Conservation (phyloP, 31 red algal genomes). For the Porphyra umbilicalis region DNA sequence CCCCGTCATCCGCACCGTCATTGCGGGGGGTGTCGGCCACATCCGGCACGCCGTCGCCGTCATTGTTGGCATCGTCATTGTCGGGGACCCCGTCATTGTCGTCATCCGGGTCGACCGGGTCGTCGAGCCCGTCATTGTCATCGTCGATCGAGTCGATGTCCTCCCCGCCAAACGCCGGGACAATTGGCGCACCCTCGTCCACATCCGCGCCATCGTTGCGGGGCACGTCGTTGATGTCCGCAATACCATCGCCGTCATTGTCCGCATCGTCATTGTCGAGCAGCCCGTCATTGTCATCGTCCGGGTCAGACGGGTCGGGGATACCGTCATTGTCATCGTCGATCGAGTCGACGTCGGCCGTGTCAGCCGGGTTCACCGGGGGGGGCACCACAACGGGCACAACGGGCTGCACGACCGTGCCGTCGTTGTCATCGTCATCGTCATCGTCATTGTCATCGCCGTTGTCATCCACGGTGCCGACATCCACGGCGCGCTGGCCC, state of each 20-base stretch:
- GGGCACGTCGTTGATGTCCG: neutral
- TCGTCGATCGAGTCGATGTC: neutral
- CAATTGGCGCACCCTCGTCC: neutral
- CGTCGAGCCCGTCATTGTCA: neutral
- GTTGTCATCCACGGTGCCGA: neutral
- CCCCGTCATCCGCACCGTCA: neutral
- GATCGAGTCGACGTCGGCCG: neutral
- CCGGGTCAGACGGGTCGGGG: neutral
- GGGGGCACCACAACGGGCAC: neutral
- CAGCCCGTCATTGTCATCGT: neutral
- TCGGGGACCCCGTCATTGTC: neutral
- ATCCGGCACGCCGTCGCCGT: neutral
- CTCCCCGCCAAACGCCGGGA: neutral
- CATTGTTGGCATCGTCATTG: slow-evolving; percentile 1
- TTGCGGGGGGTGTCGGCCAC: neutral
- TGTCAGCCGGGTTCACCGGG: neutral
- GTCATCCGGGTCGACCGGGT: neutral
- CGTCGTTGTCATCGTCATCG: neutral
- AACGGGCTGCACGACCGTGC: neutral
- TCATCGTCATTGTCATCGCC: neutral
- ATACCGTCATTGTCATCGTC: neutral
- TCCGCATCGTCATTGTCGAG: neutral
- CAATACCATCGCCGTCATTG: neutral
- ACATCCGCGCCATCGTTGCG: neutral
- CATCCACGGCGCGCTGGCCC: neutral